Base-by-base conservation (phyloP, 1,139 yeast species). In the Kurtzmaniella quercitrusa region DNA sequence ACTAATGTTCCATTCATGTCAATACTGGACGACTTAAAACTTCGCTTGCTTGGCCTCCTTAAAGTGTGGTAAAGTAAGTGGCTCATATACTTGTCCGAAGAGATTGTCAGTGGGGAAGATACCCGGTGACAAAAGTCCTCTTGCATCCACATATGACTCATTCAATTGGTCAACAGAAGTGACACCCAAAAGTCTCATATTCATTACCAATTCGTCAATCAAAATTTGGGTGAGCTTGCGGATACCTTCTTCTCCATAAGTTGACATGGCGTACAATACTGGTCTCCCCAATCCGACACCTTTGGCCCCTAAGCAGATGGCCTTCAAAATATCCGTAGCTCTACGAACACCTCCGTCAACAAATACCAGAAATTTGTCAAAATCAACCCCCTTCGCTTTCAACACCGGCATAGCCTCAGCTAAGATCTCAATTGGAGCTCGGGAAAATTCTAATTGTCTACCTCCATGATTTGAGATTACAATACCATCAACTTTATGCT, bases 391-490 rank as follows among this genome's bases (percentile, higher is more conserved):
- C 17, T 52, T 54, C 38, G 64, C 57, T 42, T 66, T 69, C 40
- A 75, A 61, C 11, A 68, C 55, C 8, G 70, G 68, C 51, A 67
- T 63, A 14, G 74, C 61, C 43, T 76, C 80, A 2, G 76, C 75
- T 42, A 77, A 60, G 5, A 75, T 69, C 50, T 75, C 74, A 36
- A 77, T 57, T 1, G 82, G 74, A 0, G 81, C 67, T 43, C 68
- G 63, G 2, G 78, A 61, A 36, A 65, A 71, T 42, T 77, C 82
- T 44, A 77, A 57, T 45, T 77, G 80, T 45, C 82, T 61, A 15
- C 82, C 82, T 16, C 82, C 82, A 52, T 77, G 82, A 50, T 77
- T 77, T 6, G 82, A 76, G 28, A 77, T 60, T 7, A 77, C 69
- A 17, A 76, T 74, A 5, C 78, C 83, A 38, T 71, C 69, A 28